Percentiles rank a stretch among this genome's conserved stretches.
These are phyloP conservation scores for Phanerochaete sordida DNA, from an alignment of 768 basidiomycete species.

Conservation along the genomic window DNA sequence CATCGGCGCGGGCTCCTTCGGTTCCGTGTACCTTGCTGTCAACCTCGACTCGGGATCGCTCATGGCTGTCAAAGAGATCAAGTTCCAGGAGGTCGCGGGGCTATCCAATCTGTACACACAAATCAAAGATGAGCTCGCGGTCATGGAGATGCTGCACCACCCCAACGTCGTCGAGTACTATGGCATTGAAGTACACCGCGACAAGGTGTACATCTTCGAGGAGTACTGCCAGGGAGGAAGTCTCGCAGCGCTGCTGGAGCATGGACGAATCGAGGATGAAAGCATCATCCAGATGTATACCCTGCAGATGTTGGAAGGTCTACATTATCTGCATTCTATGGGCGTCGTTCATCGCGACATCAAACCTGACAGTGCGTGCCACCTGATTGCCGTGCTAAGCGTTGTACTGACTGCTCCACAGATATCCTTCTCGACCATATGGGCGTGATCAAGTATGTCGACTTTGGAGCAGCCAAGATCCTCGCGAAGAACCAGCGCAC, in stretches of 20 bases:
- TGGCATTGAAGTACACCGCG: slow-evolving; percentile 97
- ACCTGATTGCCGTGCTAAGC: background rate
- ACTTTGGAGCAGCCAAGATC: slow-evolving; percentile 97
- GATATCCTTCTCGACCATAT: slow-evolving; percentile 90
- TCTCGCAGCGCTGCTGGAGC: slow-evolving; percentile 81
- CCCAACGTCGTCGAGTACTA: slow-evolving; percentile 98
- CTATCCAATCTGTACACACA: slow-evolving; percentile 86
- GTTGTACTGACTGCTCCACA: slow-evolving; percentile 27
- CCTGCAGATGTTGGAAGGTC: slow-evolving; percentile 93
- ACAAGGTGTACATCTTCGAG: slow-evolving; percentile 98
- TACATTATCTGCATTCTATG: slow-evolving; percentile 90
- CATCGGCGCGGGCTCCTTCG: slow-evolving; percentile 98
- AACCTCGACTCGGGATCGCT: slow-evolving; percentile 93
- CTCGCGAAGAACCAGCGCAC: slow-evolving; percentile 87
- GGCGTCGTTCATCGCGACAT: slow-evolving; percentile 95
- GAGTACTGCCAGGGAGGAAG: slow-evolving; percentile 98
- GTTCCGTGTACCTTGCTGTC: slow-evolving; percentile 98
- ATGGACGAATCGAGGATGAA: slow-evolving; percentile 95
- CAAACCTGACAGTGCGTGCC: slow-evolving; percentile 91
- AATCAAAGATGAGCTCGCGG: slow-evolving; percentile 92
- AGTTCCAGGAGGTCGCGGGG: slow-evolving; percentile 90
- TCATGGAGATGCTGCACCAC: slow-evolving; percentile 98
- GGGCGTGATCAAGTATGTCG: slow-evolving; percentile 94
- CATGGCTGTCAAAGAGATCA: slow-evolving; percentile 99
- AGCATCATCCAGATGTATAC: slow-evolving; percentile 94